Percentiles rank a stretch among this genome's conserved stretches.
Conservation (phyloP, 2,329 filamentous ascomycete genomes). For the Aspergillus thermomutatus region DNA sequence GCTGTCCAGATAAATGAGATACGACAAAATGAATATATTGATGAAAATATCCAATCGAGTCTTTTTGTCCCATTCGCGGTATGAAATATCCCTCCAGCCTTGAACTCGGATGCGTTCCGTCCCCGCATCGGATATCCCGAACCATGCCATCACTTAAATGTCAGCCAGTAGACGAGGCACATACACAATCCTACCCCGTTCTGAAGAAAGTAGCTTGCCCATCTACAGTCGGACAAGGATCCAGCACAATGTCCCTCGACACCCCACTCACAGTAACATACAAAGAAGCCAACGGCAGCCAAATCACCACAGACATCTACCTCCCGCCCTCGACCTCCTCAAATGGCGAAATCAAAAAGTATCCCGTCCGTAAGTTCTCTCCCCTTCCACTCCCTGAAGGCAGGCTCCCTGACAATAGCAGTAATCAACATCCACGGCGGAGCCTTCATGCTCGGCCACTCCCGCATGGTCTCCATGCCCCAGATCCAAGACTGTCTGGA, state of each 20-base stretch:
- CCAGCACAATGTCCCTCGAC: slow-evolving; percentile 8
- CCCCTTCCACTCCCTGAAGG: background rate
- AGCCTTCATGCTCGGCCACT: slow-evolving; percentile 44
- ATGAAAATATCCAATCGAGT: background rate
- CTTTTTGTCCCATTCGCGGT: background rate
- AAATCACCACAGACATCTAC: slow-evolving; percentile 27
- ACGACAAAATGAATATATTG: background rate
- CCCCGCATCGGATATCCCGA: background rate
- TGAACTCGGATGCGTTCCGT: background rate
- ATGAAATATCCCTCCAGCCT: background rate
- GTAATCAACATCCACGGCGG: slow-evolving; percentile 45
- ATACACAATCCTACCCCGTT: background rate
- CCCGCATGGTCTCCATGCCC: slow-evolving; percentile 37
- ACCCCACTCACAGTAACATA: slow-evolving; percentile 19
- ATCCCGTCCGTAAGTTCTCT: slow-evolving; percentile 21
- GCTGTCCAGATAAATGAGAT: background rate
- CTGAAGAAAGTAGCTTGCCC: no score
- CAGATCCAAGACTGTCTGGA: slow-evolving; percentile 38
- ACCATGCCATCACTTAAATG: background rate
- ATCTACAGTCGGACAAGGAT: background rate
- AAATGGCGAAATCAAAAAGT: slow-evolving; percentile 6
- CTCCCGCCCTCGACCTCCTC: slow-evolving; percentile 12
- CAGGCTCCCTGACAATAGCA: slow-evolving; percentile 7
- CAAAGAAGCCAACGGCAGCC: slow-evolving; percentile 19
- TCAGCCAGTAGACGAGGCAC: background rate